Evolutionary conservation across 805 yeast species (phyloP), one percentile per base, ranked within the genome.

Genomic region (Metschnikowia shivogae): DNA sequence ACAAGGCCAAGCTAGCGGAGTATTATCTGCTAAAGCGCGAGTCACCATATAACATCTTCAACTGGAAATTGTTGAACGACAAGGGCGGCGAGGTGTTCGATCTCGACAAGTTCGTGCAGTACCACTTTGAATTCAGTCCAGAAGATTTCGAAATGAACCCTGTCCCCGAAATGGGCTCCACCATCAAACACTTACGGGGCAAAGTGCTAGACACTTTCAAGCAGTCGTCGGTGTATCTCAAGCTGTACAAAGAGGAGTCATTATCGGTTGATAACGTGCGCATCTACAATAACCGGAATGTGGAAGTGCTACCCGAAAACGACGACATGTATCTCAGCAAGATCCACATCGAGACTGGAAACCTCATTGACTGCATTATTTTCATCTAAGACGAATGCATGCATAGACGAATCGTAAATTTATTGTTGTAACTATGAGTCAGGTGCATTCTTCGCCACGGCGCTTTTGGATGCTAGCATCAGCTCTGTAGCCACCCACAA

Each of bases 61-160:
- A 46, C 19, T 48, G 54, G 54, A 48, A 35, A n/a, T 32, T 30
- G 28, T 44, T 54, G 20, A 45, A 47, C 54, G 44, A 53, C 49
- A 40, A 61, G 60, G 54, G 53, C 13, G 19, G 12, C 3, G 39
- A 43, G 26, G 33, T 47, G 11, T 54, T 54, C 24, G 42, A 43
- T 28, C 52, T 54, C 22, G 62, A 57, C 49, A 39, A 50, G 42
- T 53, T 48, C 22, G 54, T 84, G 28, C 69, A 68, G 22, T 86
- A 82, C 59, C 86, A 85, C 60, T 73, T 85, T 53, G 95, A 86
- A 59, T 87, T 87, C 62, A 79, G 86, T 27, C 93, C 95, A 0
- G 90, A 84, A 54, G 95, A 87, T 55, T 86, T 80, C 58, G 80
- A 79, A 48, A 61, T 64, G 53, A 76, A 76, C 49, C 78, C 64